phyloP scores from a whole-genome alignment of 2,329 filamentous ascomycete species.

The Microsporum ferrugineum region DNA sequence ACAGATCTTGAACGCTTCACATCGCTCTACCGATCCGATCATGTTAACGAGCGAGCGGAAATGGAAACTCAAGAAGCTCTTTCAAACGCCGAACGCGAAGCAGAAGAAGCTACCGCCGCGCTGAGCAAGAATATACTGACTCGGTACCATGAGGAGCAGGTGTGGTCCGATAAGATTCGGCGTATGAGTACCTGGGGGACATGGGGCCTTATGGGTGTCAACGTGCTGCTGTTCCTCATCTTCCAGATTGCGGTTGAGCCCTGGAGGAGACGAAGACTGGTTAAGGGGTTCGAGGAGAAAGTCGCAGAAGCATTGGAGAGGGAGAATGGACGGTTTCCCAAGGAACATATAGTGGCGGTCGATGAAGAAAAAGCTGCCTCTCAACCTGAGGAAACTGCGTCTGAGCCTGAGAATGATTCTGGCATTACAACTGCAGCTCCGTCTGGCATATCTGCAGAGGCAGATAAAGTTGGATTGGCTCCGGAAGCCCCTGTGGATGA shows the following conservation, averaged over 20 bases:
- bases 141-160: conserved; percentile 96
- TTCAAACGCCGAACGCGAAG: conserved; percentile 62
- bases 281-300: conserved; percentile 71
- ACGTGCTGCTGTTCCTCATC: conserved; percentile 76
- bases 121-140: conserved; percentile 75
- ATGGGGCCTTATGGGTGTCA: conserved; percentile 95
- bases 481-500: background rate
- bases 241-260: conserved; percentile 87
- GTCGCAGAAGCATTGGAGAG: conserved; percentile 60
- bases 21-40: conserved; percentile 77
- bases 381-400: background rate
- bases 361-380: background rate
- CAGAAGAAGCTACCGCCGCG: conserved; percentile 63
- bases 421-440: conserved; percentile 6
- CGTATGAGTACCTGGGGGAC: conserved; percentile 97
- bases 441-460: background rate
- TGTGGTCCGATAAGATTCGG: conserved; percentile 96
- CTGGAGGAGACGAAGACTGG: conserved; percentile 71
- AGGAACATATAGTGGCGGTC: background rate
- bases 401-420: background rate
- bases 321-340: conserved; percentile 33
- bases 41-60: conserved; percentile 82
- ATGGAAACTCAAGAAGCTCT: conserved; percentile 59
- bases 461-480: conserved; percentile 9
- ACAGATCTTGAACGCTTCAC: conserved; percentile 90